Evolutionary conservation across 345 rosid genomes (phyloP).

Genomic region (Moringa oleifera): DNA sequence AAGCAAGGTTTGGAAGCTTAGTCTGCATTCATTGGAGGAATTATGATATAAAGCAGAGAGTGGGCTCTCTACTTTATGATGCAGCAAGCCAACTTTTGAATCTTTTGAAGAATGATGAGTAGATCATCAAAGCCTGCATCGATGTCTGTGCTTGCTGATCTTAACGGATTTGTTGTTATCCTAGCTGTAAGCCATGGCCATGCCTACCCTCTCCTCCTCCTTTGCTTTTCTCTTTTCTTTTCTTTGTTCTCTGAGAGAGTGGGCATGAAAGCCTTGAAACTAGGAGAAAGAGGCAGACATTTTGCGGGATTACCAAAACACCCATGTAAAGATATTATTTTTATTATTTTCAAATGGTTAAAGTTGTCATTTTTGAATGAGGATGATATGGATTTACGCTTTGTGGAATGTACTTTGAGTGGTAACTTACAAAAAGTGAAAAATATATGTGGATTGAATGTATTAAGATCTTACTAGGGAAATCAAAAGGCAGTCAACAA

Average conservation of each 20-base stretch:
- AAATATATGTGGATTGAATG: constrained; percentile 11
- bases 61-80: constrained; percentile 6
- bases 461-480: constrained; percentile 9
- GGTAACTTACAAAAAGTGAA: constrained; percentile 11
- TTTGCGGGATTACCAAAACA: constrained; percentile 1
- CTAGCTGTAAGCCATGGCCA: constrained; percentile 31
- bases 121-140: constrained; percentile 33
- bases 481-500: constrained; percentile 38
- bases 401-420: constrained; percentile 17
- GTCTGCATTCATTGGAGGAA: constrained; percentile 21
- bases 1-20: neutral
- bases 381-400: neutral
- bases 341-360: neutral
- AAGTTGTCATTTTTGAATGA: constrained; percentile 1
- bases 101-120: constrained; percentile 42
- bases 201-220: neutral
- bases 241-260: neutral
- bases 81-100: constrained; percentile 33
- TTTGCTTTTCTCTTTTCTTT: neutral
- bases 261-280: constrained; percentile 13
- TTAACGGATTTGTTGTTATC: constrained; percentile 28
- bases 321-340: constrained; percentile 3
- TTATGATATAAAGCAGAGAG: constrained; percentile 5
- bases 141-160: constrained; percentile 19
- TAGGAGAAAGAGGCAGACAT: constrained; percentile 4